Percentiles rank a stretch among this genome's conserved stretches.
phyloP scores from a whole-genome alignment of 2,329 filamentous ascomycete species.

The Taxawa tesnikishii region DNA sequence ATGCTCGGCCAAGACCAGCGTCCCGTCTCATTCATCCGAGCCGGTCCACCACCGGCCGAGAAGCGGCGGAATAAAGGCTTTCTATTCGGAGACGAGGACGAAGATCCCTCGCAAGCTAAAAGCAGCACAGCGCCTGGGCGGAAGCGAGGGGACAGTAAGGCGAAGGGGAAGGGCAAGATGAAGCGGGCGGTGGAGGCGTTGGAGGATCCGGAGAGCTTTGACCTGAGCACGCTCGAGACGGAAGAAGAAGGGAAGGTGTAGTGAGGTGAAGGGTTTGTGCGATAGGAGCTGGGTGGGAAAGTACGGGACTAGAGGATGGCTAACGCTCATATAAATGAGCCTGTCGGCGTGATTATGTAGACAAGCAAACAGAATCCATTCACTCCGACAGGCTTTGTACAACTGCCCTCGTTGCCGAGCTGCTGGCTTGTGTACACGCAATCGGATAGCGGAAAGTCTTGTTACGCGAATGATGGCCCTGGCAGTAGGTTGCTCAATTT shows the following conservation, averaged over 20 bases:
- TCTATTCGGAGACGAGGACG: slow-evolving; percentile 11
- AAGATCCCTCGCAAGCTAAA: slow-evolving; percentile 5
- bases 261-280: no score
- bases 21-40: slow-evolving; percentile 5
- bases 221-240: neutral
- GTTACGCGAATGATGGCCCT: no score
- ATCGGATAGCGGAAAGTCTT: no score
- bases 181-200: neutral
- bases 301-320: no score
- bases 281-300: no score
- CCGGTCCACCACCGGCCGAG: slow-evolving; percentile 6
- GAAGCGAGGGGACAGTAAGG: neutral
- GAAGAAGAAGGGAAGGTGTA: slow-evolving; percentile 6
- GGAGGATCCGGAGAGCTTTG: neutral
- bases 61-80: slow-evolving; percentile 10
- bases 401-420: no score
- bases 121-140: neutral
- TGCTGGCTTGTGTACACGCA: no score
- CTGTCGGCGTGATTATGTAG: no score
- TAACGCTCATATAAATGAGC: no score
- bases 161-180: neutral
- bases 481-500: no score
- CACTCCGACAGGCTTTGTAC: no score
- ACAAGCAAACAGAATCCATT: no score
- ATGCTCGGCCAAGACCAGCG: slow-evolving; percentile 43